phyloP scores from a whole-genome alignment of 2,329 filamentous ascomycete species.

The Penicillium sp. region DNA sequence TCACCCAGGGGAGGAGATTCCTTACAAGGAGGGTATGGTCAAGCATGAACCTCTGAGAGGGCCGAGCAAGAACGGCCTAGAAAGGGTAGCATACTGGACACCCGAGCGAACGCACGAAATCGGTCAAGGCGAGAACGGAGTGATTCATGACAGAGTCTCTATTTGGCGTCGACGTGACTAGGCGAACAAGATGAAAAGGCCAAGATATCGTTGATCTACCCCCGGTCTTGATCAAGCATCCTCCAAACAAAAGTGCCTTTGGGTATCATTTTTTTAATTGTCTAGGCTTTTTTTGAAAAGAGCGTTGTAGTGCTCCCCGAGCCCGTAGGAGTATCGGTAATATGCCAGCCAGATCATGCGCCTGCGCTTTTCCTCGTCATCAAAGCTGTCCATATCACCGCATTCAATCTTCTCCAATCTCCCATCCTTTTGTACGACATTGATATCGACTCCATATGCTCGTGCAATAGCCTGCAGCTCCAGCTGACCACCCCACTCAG shows the following conservation, averaged over 20 bases:
- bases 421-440: conserved; percentile 79
- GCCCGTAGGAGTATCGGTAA: conserved; percentile 87
- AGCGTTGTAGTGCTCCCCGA: conserved; percentile 98
- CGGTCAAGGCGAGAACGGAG: conserved; percentile 47
- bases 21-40: conserved; percentile 58
- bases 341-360: conserved; percentile 86
- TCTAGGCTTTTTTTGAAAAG: conserved; percentile 53
- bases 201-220: not conserved
- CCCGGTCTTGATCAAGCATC: not conserved
- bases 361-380: conserved; percentile 45
- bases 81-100: conserved; percentile 54
- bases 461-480: conserved; percentile 83
- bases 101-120: conserved; percentile 57
- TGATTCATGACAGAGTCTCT: conserved; percentile 43
- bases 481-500: conserved; percentile 93
- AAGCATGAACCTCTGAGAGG: conserved; percentile 48
- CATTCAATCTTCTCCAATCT: conserved; percentile 71
- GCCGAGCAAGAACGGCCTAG: conserved; percentile 39
- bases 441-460: conserved; percentile 75
- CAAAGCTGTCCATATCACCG: conserved; percentile 39
- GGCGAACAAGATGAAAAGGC: conserved; percentile 1
- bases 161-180: conserved; percentile 42
- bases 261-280: not conserved
- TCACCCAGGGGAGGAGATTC: conserved; percentile 65
- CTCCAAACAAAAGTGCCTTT: not conserved